These are phyloP conservation scores for Microstroma glucosiphilum DNA, from an alignment of 1,284 basidiomycete genomes.

Conservation along the genomic window DNA sequence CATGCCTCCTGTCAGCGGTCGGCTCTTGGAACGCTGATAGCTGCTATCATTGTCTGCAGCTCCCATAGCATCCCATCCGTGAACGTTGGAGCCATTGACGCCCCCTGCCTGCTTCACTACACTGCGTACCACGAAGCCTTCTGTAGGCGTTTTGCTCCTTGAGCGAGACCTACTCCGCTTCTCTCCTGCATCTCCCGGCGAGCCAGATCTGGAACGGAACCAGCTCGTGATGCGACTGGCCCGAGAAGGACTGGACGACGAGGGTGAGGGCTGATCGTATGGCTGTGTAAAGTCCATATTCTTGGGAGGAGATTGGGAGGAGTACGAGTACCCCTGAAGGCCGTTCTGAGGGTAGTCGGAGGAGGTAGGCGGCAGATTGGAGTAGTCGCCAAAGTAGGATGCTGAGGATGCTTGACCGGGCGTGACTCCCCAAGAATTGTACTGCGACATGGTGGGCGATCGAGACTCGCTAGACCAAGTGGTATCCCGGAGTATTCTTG, in stretches of 20 bases:
- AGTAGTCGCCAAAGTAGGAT: no score
- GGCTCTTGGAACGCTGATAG: conserved; percentile 25
- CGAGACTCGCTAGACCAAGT: no score
- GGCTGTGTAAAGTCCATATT: no score
- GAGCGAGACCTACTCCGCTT: neutral
- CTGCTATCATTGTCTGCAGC: conserved; percentile 11
- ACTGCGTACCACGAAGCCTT: conserved; percentile 34
- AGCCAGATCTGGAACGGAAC: conserved; percentile 11
- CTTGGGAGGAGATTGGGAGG: no score
- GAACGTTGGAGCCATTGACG: conserved; percentile 20
- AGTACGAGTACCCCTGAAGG: no score
- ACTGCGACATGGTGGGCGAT: no score
- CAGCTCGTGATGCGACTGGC: conserved; percentile 11
- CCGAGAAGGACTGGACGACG: neutral
- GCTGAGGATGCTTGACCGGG: no score
- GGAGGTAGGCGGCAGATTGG: no score
- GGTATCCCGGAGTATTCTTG: no score
- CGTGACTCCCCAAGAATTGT: no score
- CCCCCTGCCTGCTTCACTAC: conserved; percentile 37
- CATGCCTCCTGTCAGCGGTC: conserved; percentile 20
- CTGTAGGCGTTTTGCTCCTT: neutral
- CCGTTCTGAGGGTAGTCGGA: no score
- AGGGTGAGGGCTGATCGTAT: neutral
- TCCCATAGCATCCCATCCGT: conserved; percentile 24
- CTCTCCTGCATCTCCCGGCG: neutral